phyloP scores from a whole-genome alignment of 2,329 filamentous ascomycete species.

The Fusarium redolens region DNA sequence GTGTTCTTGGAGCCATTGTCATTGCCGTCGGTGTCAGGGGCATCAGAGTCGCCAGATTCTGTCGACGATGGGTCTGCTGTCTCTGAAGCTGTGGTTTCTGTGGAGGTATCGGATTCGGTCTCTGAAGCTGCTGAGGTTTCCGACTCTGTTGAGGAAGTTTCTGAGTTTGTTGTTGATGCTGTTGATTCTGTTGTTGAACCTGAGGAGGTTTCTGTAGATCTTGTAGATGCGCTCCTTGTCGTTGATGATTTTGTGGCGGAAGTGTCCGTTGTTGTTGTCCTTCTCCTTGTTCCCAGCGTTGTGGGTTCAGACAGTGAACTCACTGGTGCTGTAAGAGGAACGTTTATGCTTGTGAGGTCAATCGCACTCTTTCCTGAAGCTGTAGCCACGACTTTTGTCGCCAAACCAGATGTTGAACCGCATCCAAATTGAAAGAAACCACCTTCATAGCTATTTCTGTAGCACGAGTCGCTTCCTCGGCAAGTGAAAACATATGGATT shows the following conservation, averaged over 20 bases:
- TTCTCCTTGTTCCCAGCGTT: constrained; percentile 50
- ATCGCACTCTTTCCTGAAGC: constrained; percentile 55
- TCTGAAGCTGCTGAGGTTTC: constrained; percentile 21
- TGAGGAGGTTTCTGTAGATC: constrained; percentile 20
- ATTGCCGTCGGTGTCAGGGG: constrained; percentile 46
- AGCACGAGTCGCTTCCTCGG: constrained; percentile 62
- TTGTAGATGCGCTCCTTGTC: constrained; percentile 13
- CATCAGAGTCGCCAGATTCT: constrained; percentile 29
- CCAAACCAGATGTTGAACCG: constrained; percentile 60
- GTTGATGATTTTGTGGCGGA: constrained; percentile 18
- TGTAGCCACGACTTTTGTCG: constrained; percentile 60
- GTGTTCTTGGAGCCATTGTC: constrained; percentile 50
- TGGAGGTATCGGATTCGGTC: constrained; percentile 24
- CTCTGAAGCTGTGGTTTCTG: constrained; percentile 27
- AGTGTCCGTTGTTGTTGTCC: constrained; percentile 16
- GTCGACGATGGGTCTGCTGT: constrained; percentile 36
- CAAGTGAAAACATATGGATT: constrained; percentile 70
- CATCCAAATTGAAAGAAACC: constrained; percentile 69
- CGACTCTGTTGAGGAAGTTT: constrained; percentile 26
- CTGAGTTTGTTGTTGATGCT: constrained; percentile 4
- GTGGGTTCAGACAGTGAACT: constrained; percentile 56
- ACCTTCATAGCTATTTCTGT: constrained; percentile 65
- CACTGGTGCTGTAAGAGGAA: constrained; percentile 55
- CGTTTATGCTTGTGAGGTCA: constrained; percentile 53
- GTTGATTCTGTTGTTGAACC: constrained; percentile 4